Conservation (phyloP, 2,329 filamentous ascomycete genomes). For the Neofusicoccum kwambonambiense region DNA sequence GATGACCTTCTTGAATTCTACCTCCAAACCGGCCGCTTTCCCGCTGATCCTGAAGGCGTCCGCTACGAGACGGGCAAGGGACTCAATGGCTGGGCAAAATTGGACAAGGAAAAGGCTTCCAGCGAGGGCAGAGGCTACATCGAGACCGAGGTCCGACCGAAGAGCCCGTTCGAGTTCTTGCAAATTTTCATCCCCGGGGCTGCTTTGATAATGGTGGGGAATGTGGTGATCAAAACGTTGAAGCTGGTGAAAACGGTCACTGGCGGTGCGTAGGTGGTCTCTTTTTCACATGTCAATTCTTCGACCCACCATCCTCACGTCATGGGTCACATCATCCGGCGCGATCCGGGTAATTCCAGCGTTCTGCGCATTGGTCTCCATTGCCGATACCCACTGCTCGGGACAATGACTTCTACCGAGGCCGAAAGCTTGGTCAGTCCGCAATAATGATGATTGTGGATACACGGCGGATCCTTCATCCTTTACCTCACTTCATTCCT, state of each 20-base stretch:
- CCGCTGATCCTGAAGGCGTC: slow-evolving; percentile 53
- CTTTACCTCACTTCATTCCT: not conserved
- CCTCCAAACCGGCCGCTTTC: slow-evolving; percentile 72
- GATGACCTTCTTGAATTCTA: slow-evolving; percentile 83
- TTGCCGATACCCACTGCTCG: no score
- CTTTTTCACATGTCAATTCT: slow-evolving; percentile 1
- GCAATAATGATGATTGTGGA: not conserved
- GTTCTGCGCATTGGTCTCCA: not conserved
- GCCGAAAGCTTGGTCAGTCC: not conserved
- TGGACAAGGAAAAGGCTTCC: not conserved
- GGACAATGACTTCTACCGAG: not conserved
- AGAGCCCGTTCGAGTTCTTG: slow-evolving; percentile 41
- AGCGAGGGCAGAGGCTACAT: slow-evolving; percentile 36
- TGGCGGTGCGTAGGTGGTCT: not conserved
- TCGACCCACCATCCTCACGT: not conserved
- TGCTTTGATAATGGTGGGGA: not conserved
- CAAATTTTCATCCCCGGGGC: slow-evolving; percentile 38
- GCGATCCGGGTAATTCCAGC: not conserved
- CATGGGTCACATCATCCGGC: not conserved
- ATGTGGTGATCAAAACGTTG: slow-evolving; percentile 5
- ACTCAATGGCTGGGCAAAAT: slow-evolving; percentile 1
- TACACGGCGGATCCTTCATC: not conserved
- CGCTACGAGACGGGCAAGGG: slow-evolving; percentile 6
- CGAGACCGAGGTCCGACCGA: slow-evolving; percentile 47
- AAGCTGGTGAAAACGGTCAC: not conserved